Evolutionary conservation across 2,329 filamentous ascomycete genomes (phyloP).

Genomic region (Trichoderma sp.): DNA sequence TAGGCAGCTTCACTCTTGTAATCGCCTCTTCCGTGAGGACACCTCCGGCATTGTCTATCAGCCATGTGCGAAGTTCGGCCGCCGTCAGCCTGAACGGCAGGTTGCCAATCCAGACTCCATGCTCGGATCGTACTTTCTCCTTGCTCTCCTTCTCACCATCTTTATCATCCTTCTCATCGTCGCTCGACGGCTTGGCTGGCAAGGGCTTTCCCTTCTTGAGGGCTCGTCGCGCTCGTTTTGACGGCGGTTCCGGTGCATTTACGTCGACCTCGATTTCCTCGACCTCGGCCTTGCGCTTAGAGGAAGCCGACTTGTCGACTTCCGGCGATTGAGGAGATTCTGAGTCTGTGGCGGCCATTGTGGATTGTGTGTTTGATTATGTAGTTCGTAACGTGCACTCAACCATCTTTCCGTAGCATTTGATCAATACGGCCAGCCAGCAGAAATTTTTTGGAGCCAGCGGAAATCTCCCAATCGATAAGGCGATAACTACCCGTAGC

Average conservation of each 20-base stretch:
- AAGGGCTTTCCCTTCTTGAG: slow-evolving; percentile 79
- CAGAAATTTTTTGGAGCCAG: slow-evolving; percentile 18
- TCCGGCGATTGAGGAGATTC: slow-evolving; percentile 9
- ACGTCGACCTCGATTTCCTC: slow-evolving; percentile 89
- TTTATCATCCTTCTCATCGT: slow-evolving; percentile 39
- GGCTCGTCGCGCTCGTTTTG: slow-evolving; percentile 87
- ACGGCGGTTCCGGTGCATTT: slow-evolving; percentile 85
- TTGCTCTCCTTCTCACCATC: slow-evolving; percentile 43
- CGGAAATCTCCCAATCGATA: slow-evolving; percentile 15
- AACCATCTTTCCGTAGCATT: neutral
- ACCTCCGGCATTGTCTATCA: slow-evolving; percentile 71
- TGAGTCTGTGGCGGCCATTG: slow-evolving; percentile 25
- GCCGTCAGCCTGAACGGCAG: slow-evolving; percentile 80
- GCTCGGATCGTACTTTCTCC: slow-evolving; percentile 66
- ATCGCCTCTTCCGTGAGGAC: slow-evolving; percentile 69
- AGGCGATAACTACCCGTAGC: slow-evolving; percentile 20
- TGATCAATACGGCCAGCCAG: neutral
- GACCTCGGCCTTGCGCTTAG: slow-evolving; percentile 69
- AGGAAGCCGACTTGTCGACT: slow-evolving; percentile 26
- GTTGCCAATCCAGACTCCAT: slow-evolving; percentile 96
- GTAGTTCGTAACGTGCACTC: neutral
- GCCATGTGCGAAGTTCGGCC: slow-evolving; percentile 73
- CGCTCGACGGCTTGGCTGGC: slow-evolving; percentile 43
- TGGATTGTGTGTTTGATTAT: neutral
- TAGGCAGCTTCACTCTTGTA: slow-evolving; percentile 81